Evolutionary conservation across 495 filamentous ascomycete genomes (phyloP), one percentile per base, ranked within the genome.

Genomic region (Aspergillus asperescens): DNA sequence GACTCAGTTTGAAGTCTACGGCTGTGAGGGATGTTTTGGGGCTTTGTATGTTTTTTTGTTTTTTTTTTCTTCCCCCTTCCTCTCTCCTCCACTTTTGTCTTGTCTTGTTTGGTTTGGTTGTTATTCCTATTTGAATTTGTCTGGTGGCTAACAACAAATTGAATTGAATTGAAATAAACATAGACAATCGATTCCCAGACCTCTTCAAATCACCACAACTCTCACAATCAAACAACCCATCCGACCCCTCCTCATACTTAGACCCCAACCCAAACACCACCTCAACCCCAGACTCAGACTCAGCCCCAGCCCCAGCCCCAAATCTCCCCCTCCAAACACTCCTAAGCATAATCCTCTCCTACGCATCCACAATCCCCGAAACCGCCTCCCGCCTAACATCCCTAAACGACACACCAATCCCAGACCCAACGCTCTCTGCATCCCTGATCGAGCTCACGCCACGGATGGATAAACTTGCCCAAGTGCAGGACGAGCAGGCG

Each of bases 341-440:
- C 29, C 48, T 82, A 48, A 82, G 88, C 13, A 87, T 89, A 7
- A 75, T 96, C 27, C 79, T 93, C 19, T 79, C 89, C 23, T 83
- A 84, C 38, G 86, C 87, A 0, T 77, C 86, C 12, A 76, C 81
- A 2, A 95, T 86, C 69, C 85, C 86, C 15, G 78, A 84, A 18
- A 89, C 85, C 0, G 83, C 85, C 5, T 95, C 90, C 0, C 83
- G 83, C 7, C 79, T 95, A 7, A 86, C 84, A n/a, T 86, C 87
- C 1, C 81, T 91, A 15, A 77, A 79, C 25, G 90, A 95, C 71
- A 80, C 86, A 1, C 83, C 87, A 5, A 70, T 96, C 7, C 89
- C 91, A 2, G 79, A 86, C 34, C 75, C 87, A 0, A 70, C 80
- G 31, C 71, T 75, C 32, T 87, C 87, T n/a, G 75, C 83, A 2